phyloP scores from a whole-genome alignment of 306 rosid genomes.

The Trifolium pratense region DNA sequence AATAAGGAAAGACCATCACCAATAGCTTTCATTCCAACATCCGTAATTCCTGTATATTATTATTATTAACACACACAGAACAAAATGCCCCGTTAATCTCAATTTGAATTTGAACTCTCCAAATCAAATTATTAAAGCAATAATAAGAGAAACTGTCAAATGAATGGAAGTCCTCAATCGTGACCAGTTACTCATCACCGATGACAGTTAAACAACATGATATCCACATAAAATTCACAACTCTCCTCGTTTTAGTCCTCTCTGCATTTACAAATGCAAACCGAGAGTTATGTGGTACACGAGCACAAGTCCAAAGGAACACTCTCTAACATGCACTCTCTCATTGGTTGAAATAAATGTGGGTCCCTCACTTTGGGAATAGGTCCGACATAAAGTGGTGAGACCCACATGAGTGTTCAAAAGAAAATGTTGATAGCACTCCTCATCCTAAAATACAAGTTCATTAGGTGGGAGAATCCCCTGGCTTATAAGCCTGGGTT shows the following conservation, averaged over 20 bases:
- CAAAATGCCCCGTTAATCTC: conserved; percentile 24
- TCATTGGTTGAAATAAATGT: too few relatives aligned
- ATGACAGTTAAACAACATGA: neutral
- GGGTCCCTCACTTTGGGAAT: too few relatives aligned
- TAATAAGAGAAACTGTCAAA: neutral
- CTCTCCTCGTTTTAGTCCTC: neutral
- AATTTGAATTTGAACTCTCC: conserved; percentile 6
- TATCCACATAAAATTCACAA: conserved; percentile 1
- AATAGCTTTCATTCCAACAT: conserved; percentile 70
- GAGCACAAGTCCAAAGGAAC: neutral
- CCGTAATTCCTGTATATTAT: conserved; percentile 72
- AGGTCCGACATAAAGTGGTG: too few relatives aligned
- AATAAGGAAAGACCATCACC: conserved; percentile 78
- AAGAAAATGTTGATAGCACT: too few relatives aligned
- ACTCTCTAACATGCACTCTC: too few relatives aligned
- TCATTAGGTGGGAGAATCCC: too few relatives aligned
- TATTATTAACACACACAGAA: conserved; percentile 31
- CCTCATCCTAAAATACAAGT: too few relatives aligned
- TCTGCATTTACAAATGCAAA: neutral
- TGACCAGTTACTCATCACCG: conserved; percentile 5
- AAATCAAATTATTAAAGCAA: neutral
- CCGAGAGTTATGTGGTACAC: neutral
- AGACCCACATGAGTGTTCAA: too few relatives aligned
- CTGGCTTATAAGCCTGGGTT: too few relatives aligned
- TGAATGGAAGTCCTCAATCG: neutral